phyloP scores from a whole-genome alignment of 495 filamentous ascomycete species.

The Chlorociboria aeruginascens region DNA sequence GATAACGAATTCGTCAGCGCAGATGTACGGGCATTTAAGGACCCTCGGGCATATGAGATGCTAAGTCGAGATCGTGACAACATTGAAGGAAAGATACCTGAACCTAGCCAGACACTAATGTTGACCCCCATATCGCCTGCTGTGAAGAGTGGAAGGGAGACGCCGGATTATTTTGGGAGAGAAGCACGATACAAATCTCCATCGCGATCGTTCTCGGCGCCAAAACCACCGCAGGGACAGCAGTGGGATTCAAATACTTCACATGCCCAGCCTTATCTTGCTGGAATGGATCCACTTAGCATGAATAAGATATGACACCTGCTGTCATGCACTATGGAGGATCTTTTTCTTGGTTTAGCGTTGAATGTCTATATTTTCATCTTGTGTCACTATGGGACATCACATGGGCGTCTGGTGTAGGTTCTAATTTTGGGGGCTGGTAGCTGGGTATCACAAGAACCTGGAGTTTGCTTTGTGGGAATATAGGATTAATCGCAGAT shows the following conservation, averaged over 20 bases:
- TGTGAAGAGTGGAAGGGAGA: slow-evolving; percentile 24
- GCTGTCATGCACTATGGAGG: too few species aligned
- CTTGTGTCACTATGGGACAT: too few species aligned
- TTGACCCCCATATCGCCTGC: slow-evolving; percentile 30
- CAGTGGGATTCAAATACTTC: slow-evolving; percentile 28
- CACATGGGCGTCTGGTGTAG: too few species aligned
- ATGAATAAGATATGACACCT: slow-evolving; percentile 20
- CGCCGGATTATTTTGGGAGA: slow-evolving; percentile 32
- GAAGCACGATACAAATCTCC: slow-evolving; percentile 45
- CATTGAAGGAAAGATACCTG: slow-evolving; percentile 28
- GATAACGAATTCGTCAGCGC: slow-evolving; percentile 75
- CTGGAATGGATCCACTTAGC: slow-evolving; percentile 15
- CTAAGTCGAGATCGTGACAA: slow-evolving; percentile 42
- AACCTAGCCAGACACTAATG: slow-evolving; percentile 24
- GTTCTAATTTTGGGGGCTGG: too few species aligned
- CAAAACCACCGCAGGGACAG: slow-evolving; percentile 32
- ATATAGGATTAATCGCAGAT: too few species aligned
- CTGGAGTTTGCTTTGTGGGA: too few species aligned
- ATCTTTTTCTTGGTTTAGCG: too few species aligned
- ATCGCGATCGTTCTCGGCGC: slow-evolving; percentile 46
- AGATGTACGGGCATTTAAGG: slow-evolving; percentile 57
- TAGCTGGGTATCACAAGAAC: too few species aligned
- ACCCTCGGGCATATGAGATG: slow-evolving; percentile 68
- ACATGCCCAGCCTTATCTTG: slow-evolving; percentile 16
- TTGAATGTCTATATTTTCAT: too few species aligned